A percentile compares a stretch with the other conserved stretches of the same genome.
phyloP scores from a whole-genome alignment of 257 asterid genomes.

The Fraxinus americana region DNA sequence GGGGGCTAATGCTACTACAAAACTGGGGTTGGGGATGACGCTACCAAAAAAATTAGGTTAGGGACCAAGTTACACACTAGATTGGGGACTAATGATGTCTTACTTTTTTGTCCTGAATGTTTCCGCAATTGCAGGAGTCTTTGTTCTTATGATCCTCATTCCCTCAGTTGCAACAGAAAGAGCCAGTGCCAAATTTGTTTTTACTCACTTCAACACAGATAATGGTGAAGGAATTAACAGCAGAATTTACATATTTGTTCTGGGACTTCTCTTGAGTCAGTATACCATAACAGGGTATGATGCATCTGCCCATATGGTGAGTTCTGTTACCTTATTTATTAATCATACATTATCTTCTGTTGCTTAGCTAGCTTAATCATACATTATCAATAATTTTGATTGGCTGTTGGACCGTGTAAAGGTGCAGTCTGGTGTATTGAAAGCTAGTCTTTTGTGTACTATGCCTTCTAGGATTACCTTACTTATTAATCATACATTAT shows the following conservation, averaged over 20 bases:
- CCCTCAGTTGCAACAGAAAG: conserved; percentile 81
- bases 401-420: not conserved
- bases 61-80: not conserved
- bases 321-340: conserved; percentile 26
- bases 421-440: not conserved
- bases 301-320: conserved; percentile 97
- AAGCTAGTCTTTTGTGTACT: not conserved
- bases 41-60: not conserved
- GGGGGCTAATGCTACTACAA: not conserved
- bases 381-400: not conserved
- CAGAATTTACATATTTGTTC: conserved; percentile 67
- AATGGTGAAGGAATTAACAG: conserved; percentile 71
- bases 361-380: not conserved
- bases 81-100: not conserved
- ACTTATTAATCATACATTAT: not conserved
- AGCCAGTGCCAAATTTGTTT: conserved; percentile 77
- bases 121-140: conserved; percentile 61
- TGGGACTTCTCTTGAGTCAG: conserved; percentile 97
- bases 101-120: conserved; percentile 9
- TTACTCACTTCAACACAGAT: conserved; percentile 79
- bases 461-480: not conserved
- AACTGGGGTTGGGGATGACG: not conserved
- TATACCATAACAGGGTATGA: conserved; percentile 88
- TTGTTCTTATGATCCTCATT: conserved; percentile 84
- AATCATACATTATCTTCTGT: not conserved